phyloP scores from a whole-genome alignment of 2,329 filamentous ascomycete genomes.

The Cercospora brassicicola region DNA sequence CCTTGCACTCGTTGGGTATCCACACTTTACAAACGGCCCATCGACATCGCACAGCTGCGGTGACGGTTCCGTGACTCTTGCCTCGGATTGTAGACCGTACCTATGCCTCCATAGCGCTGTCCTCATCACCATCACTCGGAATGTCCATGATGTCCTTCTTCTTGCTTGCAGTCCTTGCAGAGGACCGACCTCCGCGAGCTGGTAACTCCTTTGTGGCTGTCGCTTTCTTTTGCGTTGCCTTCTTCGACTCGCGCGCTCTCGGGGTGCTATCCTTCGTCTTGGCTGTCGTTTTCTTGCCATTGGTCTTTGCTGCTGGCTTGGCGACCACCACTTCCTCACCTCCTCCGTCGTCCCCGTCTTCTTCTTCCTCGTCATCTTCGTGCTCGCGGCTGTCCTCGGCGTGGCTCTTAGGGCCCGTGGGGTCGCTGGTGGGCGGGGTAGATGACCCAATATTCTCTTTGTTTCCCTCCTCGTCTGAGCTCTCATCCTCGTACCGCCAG shows the following conservation, averaged over 20 bases:
- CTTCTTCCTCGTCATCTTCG: constrained; percentile 4
- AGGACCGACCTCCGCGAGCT: constrained; percentile 17
- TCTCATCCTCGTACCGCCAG: constrained; percentile 34
- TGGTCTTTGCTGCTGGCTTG: constrained; percentile 4
- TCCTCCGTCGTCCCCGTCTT: constrained; percentile 2
- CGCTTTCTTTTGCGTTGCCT: constrained; percentile 16
- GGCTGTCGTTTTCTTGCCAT: not conserved
- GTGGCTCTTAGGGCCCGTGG: constrained; percentile 17
- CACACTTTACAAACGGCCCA: constrained; percentile 2
- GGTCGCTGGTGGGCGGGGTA: constrained; percentile 36
- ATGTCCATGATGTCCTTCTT: constrained; percentile 32
- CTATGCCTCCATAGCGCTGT: constrained; percentile 27
- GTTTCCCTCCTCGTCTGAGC: constrained; percentile 28
- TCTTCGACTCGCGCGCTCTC: not conserved
- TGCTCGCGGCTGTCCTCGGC: not conserved
- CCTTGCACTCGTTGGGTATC: constrained; percentile 1
- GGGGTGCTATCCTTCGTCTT: not conserved
- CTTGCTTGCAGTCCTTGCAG: constrained; percentile 25
- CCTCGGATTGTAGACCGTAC: not conserved
- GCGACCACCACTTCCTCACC: not conserved
- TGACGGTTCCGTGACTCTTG: not conserved
- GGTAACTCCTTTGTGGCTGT: constrained; percentile 23
- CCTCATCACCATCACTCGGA: constrained; percentile 30
- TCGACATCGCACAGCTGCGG: not conserved
- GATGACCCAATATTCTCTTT: constrained; percentile 31